These are phyloP conservation scores for Dunaliella sp. DNA, from an alignment of 139 green algal genomes.

Conservation along the genomic window DNA sequence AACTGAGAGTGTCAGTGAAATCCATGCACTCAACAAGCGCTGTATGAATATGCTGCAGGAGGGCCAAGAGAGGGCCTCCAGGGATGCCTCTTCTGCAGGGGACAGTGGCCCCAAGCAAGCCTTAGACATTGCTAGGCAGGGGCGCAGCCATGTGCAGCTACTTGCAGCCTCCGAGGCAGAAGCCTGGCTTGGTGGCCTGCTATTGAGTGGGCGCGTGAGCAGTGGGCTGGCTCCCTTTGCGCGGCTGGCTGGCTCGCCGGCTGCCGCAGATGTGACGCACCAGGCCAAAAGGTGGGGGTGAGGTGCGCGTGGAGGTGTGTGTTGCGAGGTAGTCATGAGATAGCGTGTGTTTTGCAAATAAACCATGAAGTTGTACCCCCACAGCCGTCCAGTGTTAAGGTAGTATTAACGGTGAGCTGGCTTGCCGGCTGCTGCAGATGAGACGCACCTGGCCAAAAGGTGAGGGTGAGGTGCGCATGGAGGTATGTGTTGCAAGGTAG, in stretches of 20 bases:
- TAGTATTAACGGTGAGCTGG: slow-evolving; percentile 67
- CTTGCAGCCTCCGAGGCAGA: background rate
- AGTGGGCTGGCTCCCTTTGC: slow-evolving; percentile 72
- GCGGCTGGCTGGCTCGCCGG: slow-evolving; percentile 60
- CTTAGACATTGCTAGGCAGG: background rate
- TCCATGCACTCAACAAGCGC: too few species aligned
- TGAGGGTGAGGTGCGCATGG: too few species aligned
- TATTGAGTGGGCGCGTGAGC: slow-evolving; percentile 41
- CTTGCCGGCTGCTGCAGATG: slow-evolving; percentile 45
- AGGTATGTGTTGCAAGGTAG: background rate
- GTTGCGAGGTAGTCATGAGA: too few species aligned
- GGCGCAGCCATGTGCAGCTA: background rate
- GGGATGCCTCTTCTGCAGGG: background rate
- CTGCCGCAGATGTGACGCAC: slow-evolving; percentile 62
- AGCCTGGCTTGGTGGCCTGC: slow-evolving; percentile 4
- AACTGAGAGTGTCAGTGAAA: too few species aligned
- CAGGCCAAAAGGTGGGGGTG: slow-evolving; percentile 58
- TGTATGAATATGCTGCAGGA: too few species aligned
- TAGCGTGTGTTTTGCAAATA: too few species aligned
- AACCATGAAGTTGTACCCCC: too few species aligned
- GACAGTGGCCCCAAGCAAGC: too few species aligned
- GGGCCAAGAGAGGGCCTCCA: background rate
- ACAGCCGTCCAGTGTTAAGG: too few species aligned
- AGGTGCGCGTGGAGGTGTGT: background rate
- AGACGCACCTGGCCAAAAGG: slow-evolving; percentile 68